Evolutionary conservation across 495 filamentous ascomycete species (phyloP).

Genomic region (Hypoxylon subgilvum): DNA sequence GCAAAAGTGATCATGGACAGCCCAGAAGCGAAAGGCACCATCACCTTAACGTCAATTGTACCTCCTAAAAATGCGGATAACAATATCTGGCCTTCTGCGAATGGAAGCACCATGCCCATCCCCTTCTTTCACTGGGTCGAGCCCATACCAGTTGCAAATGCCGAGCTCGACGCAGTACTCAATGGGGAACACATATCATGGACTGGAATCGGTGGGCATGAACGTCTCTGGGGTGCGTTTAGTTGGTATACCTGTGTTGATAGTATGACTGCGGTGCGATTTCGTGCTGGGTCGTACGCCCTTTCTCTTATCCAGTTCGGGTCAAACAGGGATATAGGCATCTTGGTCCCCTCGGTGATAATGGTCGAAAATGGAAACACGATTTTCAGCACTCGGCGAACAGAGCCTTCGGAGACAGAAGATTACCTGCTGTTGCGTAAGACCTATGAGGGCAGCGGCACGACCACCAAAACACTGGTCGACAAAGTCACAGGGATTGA

Average conservation of each 20-base stretch:
- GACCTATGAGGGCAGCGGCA: background rate
- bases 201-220: slow-evolving; percentile 17
- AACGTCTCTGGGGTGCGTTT: slow-evolving; percentile 15
- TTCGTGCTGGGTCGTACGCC: background rate
- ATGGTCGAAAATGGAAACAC: background rate
- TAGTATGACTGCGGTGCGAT: background rate
- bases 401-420: slow-evolving; percentile 1
- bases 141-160: slow-evolving; percentile 22
- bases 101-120: slow-evolving; percentile 4
- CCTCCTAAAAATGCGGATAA: background rate
- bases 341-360: background rate
- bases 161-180: slow-evolving; percentile 6
- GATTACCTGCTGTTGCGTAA: background rate
- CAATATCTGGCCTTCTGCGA: slow-evolving; percentile 11
- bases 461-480: background rate
- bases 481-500: slow-evolving; percentile 8
- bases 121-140: slow-evolving; percentile 25
- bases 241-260: background rate
- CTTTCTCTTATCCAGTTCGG: background rate
- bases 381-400: background rate
- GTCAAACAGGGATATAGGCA: background rate
- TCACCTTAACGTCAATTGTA: background rate
- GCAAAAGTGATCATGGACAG: background rate
- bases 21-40: background rate
- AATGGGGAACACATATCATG: background rate